Base-by-base conservation (phyloP, 2,329 filamentous ascomycete species). In the Pestalotiopsis sp. region DNA sequence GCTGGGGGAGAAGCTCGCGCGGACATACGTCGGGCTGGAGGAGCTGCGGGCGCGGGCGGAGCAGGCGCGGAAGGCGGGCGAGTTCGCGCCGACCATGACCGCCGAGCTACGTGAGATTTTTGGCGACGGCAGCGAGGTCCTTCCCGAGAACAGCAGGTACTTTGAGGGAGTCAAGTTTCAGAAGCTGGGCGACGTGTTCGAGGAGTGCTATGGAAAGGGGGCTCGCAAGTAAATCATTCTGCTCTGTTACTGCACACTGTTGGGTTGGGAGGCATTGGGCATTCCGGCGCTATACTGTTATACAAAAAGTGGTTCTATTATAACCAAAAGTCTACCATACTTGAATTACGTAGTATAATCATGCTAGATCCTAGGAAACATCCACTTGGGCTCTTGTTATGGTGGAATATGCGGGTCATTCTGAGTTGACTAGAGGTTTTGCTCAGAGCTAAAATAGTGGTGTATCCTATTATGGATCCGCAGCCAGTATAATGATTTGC, bases 21-120 rank as follows among this genome's bases (percentile, higher is more conserved):
- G 56, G 36, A 45, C 31, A 13, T 20, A 66, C 2, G 25, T 45
- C 11, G 62, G 67, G 13, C 2, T 65, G 39, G 20, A 31, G 62
- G 62, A 65, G 39, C 62, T 45, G 36, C 0, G 25, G 62, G 25
- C 17, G 13, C 38, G 14, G 62, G 62, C 23, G 4, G 45, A 45
- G 62, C 31, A 65, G 62, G 39, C 62, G 20, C 20, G 25, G 31
- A 41, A 59, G 14, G 52, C 13, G n/a, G 45, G 27, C 36, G 66
- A 62, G 39, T 12, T 57, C 4, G 36, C 66, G 61, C 27, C 11
- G 31, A 63, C 69, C 59, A 59, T 57, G 39, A 41, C 7, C 9
- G 59, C 63, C n/a, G 67, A 68, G 65, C 66, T 64, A 11, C 49
- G 62, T 7, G 59, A 68, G 23, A 62, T 49, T 13, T 70, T 70